Evolutionary conservation across 2,329 filamentous ascomycete genomes (phyloP).

Genomic region (Xylaria sp.): DNA sequence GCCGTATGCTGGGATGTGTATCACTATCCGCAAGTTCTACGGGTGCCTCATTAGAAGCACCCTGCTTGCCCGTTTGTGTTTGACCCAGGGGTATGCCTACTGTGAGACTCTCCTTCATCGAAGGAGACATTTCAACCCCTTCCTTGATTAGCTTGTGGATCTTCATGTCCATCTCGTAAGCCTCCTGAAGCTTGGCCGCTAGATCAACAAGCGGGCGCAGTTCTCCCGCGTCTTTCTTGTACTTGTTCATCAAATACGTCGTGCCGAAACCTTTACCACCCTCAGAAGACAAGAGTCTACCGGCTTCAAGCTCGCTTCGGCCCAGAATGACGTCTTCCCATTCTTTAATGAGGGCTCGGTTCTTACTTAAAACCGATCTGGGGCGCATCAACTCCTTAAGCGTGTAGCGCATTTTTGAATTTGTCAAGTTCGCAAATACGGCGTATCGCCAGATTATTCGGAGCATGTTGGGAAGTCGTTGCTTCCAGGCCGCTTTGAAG

Average conservation of each 20-base stretch:
- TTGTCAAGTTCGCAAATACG: constrained; percentile 33
- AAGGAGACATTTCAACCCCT: constrained; percentile 33
- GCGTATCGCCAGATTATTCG: constrained; percentile 49
- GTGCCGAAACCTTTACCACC: constrained; percentile 6
- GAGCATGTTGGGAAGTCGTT: constrained; percentile 47
- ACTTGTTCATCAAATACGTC: constrained; percentile 35
- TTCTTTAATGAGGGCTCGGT: constrained; percentile 38
- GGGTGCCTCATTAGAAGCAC: background rate
- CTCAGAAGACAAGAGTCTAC: constrained; percentile 21
- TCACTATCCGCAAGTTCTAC: background rate
- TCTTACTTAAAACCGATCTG: constrained; percentile 8
- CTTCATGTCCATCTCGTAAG: constrained; percentile 42
- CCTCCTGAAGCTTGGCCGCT: constrained; percentile 44
- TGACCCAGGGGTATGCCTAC: constrained; percentile 43
- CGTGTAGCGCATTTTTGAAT: constrained; percentile 40
- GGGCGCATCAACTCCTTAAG: constrained; percentile 39
- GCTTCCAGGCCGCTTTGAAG: constrained; percentile 44
- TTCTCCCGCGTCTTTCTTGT: constrained; percentile 29
- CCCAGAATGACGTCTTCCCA: constrained; percentile 49
- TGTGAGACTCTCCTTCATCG: constrained; percentile 37
- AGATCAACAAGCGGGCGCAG: constrained; percentile 35
- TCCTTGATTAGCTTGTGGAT: constrained; percentile 42
- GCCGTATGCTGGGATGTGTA: background rate
- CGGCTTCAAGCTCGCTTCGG: constrained; percentile 38
- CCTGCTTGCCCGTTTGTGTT: background rate